phyloP scores from a whole-genome alignment of 2,329 filamentous ascomycete species.

The Paecilomyces sp. region DNA sequence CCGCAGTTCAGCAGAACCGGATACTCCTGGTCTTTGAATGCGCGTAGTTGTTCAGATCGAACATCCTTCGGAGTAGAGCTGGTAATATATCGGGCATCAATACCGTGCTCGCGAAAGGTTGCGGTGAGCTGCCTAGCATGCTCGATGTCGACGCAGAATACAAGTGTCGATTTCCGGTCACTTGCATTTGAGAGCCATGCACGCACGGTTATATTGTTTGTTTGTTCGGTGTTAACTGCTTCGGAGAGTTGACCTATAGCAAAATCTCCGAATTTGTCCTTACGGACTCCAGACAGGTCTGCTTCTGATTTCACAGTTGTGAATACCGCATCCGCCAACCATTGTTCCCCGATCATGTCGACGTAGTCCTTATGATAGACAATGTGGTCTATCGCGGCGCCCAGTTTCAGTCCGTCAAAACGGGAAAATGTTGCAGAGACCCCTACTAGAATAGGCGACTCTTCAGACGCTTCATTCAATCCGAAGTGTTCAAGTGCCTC shows the following conservation, averaged over 20 bases:
- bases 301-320: conserved; percentile 82
- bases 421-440: conserved; percentile 78
- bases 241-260: conserved; percentile 67
- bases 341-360: conserved; percentile 81
- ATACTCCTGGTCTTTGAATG: conserved; percentile 69
- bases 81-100: conserved; percentile 83
- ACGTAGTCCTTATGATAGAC: conserved; percentile 86
- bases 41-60: conserved; percentile 62
- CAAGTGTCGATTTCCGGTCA: conserved; percentile 73
- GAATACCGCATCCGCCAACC: conserved; percentile 87
- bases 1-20: conserved; percentile 91
- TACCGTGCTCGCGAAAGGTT: conserved; percentile 67
- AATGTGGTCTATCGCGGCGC: conserved; percentile 84
- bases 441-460: conserved; percentile 66
- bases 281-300: conserved; percentile 66
- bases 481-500: conserved; percentile 71
- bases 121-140: conserved; percentile 71
- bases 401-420: conserved; percentile 76
- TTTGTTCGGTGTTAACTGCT: conserved; percentile 72
- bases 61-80: conserved; percentile 66
- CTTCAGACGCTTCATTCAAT: conserved; percentile 46
- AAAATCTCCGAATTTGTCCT: conserved; percentile 67
- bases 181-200: conserved; percentile 75
- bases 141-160: conserved; percentile 86
- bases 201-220: conserved; percentile 78